Evolutionary conservation across 345 rosid species (phyloP), one percentile per base, ranked within the genome.

Genomic region (Eucalyptus fibrosa): DNA sequence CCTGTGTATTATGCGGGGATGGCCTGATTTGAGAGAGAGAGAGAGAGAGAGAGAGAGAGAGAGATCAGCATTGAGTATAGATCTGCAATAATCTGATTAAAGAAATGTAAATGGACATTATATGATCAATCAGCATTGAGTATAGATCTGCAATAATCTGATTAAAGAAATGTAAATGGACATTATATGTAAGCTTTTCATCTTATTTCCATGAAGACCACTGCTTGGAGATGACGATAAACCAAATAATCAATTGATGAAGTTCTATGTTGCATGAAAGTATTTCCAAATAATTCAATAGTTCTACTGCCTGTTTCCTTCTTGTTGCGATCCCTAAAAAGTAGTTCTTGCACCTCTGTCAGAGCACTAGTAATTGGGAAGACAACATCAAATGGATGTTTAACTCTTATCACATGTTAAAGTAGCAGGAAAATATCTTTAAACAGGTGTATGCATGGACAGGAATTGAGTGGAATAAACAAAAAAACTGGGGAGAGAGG

Each of bases 1-100:
- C 91, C 99, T 94, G 93, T 98, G 99, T 92, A 98, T 97, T 87
- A 98, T 97, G 65, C 99, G 99, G 55, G 99, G 99, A 94, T 96
- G 99, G 87, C 99, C 99, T 98, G 94, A 91, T 85, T 83, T 32
- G n/a, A 21, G 44, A n/a, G 56, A 59, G 32, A 53, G 23, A 47
- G 62, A 28, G 87, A 37, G n/a, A 26, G 53, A 67, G 49, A 32
- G n/a, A 32, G 44, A 34, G 37, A 30, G 53, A 56, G n/a, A 51
- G 21, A 47, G 60, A 28, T n/a, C n/a, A n/a, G n/a, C n/a, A n/a
- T n/a, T n/a, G n/a, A n/a, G n/a, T n/a, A n/a, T n/a, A n/a, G n/a
- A n/a, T n/a, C n/a, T n/a, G n/a, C n/a, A n/a, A n/a, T n/a, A n/a
- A n/a, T n/a, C n/a, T n/a, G n/a, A n/a, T n/a, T n/a, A n/a, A n/a